Percentiles rank a stretch among this genome's conserved stretches.
Conservation (phyloP, 2,329 filamentous ascomycete genomes). For the Colletotrichum limetticola region DNA sequence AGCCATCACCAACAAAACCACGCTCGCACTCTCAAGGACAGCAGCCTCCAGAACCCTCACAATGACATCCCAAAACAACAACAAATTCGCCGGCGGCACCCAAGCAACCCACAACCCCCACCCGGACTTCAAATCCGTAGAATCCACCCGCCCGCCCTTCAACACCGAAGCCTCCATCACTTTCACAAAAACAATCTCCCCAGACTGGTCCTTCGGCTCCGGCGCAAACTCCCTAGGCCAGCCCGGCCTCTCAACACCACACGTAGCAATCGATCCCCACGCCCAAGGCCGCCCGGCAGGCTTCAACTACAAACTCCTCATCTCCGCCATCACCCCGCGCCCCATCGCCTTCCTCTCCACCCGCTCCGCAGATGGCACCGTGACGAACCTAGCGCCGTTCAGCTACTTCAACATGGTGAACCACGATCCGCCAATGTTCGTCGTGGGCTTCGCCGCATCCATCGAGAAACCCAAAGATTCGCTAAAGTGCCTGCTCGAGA, state of each 20-base stretch:
- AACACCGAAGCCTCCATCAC: slow-evolving; percentile 58
- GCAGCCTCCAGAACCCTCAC: not conserved
- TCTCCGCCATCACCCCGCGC: slow-evolving; percentile 83
- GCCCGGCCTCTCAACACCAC: slow-evolving; percentile 57
- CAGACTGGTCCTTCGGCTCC: slow-evolving; percentile 72
- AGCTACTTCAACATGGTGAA: slow-evolving; percentile 86
- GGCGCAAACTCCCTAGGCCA: slow-evolving; percentile 68
- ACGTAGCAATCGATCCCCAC: slow-evolving; percentile 86
- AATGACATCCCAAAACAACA: slow-evolving; percentile 6
- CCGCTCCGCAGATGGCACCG: slow-evolving; percentile 66
- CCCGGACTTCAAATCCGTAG: slow-evolving; percentile 79
- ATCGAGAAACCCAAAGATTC: slow-evolving; percentile 77
- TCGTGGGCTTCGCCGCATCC: slow-evolving; percentile 61
- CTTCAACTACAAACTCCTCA: slow-evolving; percentile 93
- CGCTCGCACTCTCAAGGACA: too few relatives aligned
- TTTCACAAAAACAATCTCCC: slow-evolving; percentile 72
- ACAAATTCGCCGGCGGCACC: slow-evolving; percentile 21
- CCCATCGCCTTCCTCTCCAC: slow-evolving; percentile 78
- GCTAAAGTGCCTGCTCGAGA: slow-evolving; percentile 77
- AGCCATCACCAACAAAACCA: not conserved
- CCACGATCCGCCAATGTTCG: slow-evolving; percentile 89
- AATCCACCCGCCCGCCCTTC: slow-evolving; percentile 73
- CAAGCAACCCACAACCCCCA: slow-evolving; percentile 71
- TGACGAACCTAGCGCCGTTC: slow-evolving; percentile 83
- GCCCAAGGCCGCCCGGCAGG: slow-evolving; percentile 72